Conservation (phyloP, 2,329 filamentous ascomycete species). For the Neonectria ditissima region DNA sequence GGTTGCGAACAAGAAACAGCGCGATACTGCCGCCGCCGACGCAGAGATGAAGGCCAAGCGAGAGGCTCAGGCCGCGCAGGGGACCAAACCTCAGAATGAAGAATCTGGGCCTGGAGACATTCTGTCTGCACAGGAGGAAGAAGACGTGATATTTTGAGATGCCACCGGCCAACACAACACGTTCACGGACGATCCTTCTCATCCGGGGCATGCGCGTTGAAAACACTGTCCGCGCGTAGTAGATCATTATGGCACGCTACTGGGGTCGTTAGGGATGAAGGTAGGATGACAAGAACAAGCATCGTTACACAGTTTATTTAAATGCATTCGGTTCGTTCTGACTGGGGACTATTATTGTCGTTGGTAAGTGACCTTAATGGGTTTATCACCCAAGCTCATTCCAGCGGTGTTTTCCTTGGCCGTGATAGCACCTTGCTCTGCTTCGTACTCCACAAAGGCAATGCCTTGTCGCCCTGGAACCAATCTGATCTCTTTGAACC, state of each 20-base stretch:
- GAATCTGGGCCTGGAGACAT: constrained; percentile 67
- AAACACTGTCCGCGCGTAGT: not conserved
- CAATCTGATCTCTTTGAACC: constrained; percentile 91
- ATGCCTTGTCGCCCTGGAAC: constrained; percentile 90
- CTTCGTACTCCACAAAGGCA: constrained; percentile 97
- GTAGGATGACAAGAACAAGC: not conserved
- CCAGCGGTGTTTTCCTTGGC: constrained; percentile 95
- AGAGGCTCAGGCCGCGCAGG: constrained; percentile 57
- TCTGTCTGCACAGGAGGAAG: constrained; percentile 80
- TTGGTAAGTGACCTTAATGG: constrained; percentile 97
- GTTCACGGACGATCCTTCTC: not conserved
- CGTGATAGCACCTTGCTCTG: constrained; percentile 86
- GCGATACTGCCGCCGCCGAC: constrained; percentile 78
- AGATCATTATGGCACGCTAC: not conserved
- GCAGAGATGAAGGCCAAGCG: constrained; percentile 82
- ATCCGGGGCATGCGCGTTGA: not conserved
- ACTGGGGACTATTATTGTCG: constrained; percentile 69
- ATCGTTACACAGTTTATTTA: not conserved
- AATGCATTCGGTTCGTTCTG: constrained; percentile 8
- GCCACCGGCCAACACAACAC: not conserved
- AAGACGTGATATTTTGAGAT: constrained; percentile 84
- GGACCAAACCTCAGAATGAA: constrained; percentile 55
- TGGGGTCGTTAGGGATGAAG: not conserved
- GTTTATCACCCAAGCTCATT: constrained; percentile 80
- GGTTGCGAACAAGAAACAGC: constrained; percentile 85